These are phyloP conservation scores for Ceratocystis huliohia DNA, from an alignment of 2,329 filamentous ascomycete genomes.

Conservation along the genomic window DNA sequence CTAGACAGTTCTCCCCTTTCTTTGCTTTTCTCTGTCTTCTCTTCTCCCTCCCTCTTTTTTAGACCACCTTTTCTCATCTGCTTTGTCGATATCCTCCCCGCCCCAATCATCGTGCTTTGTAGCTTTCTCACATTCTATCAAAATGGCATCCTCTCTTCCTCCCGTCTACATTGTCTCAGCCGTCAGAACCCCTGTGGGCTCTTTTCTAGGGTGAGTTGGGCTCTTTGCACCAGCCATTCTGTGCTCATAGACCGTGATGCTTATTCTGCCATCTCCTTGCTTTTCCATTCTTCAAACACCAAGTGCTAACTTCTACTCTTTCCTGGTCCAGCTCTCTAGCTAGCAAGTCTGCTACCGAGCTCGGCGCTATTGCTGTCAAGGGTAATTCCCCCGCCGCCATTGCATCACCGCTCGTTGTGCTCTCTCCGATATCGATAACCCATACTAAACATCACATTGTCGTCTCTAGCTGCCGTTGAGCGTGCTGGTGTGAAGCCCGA, in stretches of 20 bases:
- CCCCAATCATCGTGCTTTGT: not conserved
- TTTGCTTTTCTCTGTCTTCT: conserved; percentile 18
- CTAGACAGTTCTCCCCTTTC: conserved; percentile 19
- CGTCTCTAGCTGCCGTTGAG: conserved; percentile 55
- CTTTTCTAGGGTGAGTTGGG: conserved; percentile 70
- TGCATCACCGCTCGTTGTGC: conserved; percentile 4
- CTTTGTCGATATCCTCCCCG: conserved; percentile 16
- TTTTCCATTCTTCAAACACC: not conserved
- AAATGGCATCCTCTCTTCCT: conserved; percentile 41
- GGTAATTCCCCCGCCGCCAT: conserved; percentile 34
- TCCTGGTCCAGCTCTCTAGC: conserved; percentile 59
- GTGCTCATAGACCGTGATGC: not conserved
- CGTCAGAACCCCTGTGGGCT: conserved; percentile 80
- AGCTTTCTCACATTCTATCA: conserved; percentile 5
- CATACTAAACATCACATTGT: conserved; percentile 19
- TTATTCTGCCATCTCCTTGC: not conserved
- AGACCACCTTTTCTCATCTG: conserved; percentile 14
- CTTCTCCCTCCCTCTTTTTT: conserved; percentile 18
- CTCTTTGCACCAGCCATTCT: not conserved
- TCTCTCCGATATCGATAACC: conserved; percentile 13
- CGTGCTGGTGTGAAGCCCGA: conserved; percentile 76
- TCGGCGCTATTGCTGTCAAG: conserved; percentile 88
- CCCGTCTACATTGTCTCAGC: conserved; percentile 93
- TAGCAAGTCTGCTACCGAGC: conserved; percentile 70
- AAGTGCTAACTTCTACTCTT: not conserved